Base-by-base conservation (phyloP, 2,329 filamentous ascomycete genomes). In the Epichloe festucae region DNA sequence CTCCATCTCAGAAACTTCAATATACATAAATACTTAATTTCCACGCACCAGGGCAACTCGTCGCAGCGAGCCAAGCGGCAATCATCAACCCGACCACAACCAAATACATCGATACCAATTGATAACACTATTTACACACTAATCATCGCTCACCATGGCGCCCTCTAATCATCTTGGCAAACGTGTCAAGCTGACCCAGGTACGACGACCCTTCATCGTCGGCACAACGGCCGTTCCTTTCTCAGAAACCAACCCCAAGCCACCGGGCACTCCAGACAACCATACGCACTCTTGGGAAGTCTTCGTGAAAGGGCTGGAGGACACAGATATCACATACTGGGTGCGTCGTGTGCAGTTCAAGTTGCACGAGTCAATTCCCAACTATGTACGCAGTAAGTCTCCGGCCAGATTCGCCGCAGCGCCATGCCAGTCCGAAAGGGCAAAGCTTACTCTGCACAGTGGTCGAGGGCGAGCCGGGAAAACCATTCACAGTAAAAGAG, bases 221-320 rank as follows among this genome's bases (percentile, higher is more conserved):
- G 87, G 87, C 65, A 88, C 82, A 55, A 87, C 93, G 55, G 89
- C 91, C 19, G 76, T 79, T 46, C 84, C 82, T 42, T 89, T 89
- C 70, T 85, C 87, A 66, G 85, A 88, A 49, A 81, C 84, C 59
- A 87, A 89, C 63, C 87, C 88, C 51, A 85, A 87, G 62, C 87
- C 89, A 2, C 73, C 82, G 21, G 78, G 82, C 63, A 80, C 88
- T 4, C 89, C 91, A 23, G 78, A 87, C 55, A 90, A 95, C 68
- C 93, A 98, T 73, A 97, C 91, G 35, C 94, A 97, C 73, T 88
- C 87, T 56, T 98, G 93, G 93, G 84, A 86, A 62, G 88, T 97
- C 56, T 97, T 94, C 67, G 88, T 98, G 53, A 87, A 87, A 64
- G 89, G 90, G 46, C 76, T 95, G 50, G 89, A 95, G 61, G 87